A percentile compares a stretch with the other conserved stretches of the same genome.
Conservation (phyloP, 2,329 filamentous ascomycete species). For the Neonectria faginata region DNA sequence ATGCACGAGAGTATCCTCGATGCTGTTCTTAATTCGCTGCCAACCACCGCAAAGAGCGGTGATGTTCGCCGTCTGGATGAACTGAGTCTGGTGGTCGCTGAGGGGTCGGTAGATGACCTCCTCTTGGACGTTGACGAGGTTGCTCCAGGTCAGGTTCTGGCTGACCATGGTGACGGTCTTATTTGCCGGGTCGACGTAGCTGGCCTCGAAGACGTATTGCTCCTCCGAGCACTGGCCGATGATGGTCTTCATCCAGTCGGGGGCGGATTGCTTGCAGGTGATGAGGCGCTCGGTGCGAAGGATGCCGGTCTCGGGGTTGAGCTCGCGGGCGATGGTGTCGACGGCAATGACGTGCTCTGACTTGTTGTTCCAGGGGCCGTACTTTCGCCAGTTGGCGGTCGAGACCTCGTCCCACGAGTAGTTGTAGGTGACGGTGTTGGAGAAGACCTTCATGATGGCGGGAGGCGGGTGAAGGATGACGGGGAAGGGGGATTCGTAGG, state of each 20-base stretch:
- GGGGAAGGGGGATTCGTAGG: slow-evolving; percentile 14
- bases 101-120: slow-evolving; percentile 86
- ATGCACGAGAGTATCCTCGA: slow-evolving; percentile 91
- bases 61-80: slow-evolving; percentile 90
- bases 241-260: slow-evolving; percentile 83
- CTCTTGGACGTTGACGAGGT: slow-evolving; percentile 91
- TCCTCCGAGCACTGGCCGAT: slow-evolving; percentile 80
- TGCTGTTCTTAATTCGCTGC: slow-evolving; percentile 96
- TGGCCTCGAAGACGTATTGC: slow-evolving; percentile 93
- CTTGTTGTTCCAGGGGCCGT: slow-evolving; percentile 99
- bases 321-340: slow-evolving; percentile 83
- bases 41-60: slow-evolving; percentile 95
- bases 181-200: slow-evolving; percentile 85
- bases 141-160: slow-evolving; percentile 92
- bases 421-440: slow-evolving; percentile 88
- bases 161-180: slow-evolving; percentile 97
- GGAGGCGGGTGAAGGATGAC: not conserved
- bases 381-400: slow-evolving; percentile 98
- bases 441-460: slow-evolving; percentile 86
- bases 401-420: slow-evolving; percentile 99
- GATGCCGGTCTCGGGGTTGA: slow-evolving; percentile 69
- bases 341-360: slow-evolving; percentile 96
- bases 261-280: slow-evolving; percentile 72
- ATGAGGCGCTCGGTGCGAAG: slow-evolving; percentile 72
- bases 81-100: slow-evolving; percentile 73